Evolutionary conservation across 345 rosid genomes (phyloP), one percentile per base, ranked within the genome.

Genomic region (Sonneratia alba): DNA sequence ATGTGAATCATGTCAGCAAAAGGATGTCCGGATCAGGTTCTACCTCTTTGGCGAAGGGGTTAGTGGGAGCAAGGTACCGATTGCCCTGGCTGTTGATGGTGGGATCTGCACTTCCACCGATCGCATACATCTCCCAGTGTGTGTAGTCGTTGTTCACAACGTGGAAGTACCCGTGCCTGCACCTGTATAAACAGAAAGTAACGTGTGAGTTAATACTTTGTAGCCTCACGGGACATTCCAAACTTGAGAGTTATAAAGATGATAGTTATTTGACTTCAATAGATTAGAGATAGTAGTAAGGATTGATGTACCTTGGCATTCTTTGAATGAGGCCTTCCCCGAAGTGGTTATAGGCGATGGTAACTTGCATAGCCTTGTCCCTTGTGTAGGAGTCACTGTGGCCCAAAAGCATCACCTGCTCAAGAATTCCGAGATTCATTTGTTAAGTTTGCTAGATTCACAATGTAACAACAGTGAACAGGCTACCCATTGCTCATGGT

Each of bases 111-210:
- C 99, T 92, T 57, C 99, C 99, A 75, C 99, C 98, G 10, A 96
- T 92, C 6, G 99, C 99, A 83, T 96, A 92, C 99, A 96, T 96
- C 78, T 83, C 95, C 99, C 99, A 96, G 67, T 96, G 98, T 0
- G 99, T 92, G 74, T 96, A 96, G 83, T 96, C 98, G 72, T 96
- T 96, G 91, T 96, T 96, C 22, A 96, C 97, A 43, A 96, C 98
- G 75, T 96, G 98, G 83, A 96, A 92, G 79, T 92, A 96, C 38
- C 99, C 99, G 71, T 92, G 97, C 68, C 99, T 78, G 82, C 99
- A 96, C 83, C 99, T 95, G 78, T 75, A 79, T 40, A 42, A 42
- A 42, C 45, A 42, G 45, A 42, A 42, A 42, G 45, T 42, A 42
- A 42, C 24, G 61, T 21, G 19, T 5, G 18, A 19, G 19, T 21